Base-by-base conservation (phyloP, 75 land plant genomes). In the Larix kaempferi region DNA sequence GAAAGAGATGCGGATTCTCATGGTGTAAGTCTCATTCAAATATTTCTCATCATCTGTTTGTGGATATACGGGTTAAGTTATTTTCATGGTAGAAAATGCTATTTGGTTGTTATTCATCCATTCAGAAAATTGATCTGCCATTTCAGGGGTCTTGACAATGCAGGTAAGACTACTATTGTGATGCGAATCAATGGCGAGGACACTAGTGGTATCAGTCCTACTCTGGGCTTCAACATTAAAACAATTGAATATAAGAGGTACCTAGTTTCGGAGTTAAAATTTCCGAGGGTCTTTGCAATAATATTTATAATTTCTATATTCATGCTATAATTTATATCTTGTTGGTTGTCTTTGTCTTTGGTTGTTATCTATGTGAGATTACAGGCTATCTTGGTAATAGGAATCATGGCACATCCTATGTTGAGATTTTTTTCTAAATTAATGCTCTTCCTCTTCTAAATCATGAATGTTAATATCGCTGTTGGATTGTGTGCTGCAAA, bases 161-260 rank as follows among this genome's bases (percentile, higher is more conserved):
- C 99, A 2, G 99, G 99, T 6, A 97, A 97, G 79, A 95, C 99
- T 4, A 97, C 99, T 1, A 91, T 97, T 33, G 99, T 97, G 25
- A 82, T 95, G 79, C 86, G 91, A 76, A 92, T 97, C 71, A 97
- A 97, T 84, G 98, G 98, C 6, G 99, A 97, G 73, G 99, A 97
- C 78, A 96, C 94, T 15, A 97, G 95, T 73, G 84, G 87, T 78
- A 97, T 97, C 80, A 97, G 98, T 78, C 99, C 99, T 44, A 97
- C 99, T 0, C 88, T 97, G 10, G 99, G 99, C 11, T 97, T 97
- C 86, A 97, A 97, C 81, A 97, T 97, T 85, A 97, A 97, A 74
- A 97, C 99, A 79, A 91, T 97, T 87, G 75, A 84, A 39, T 97
- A 94, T 79, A 89, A 94, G 23, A 96, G 91, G 99, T 95, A 56